Evolutionary conservation across 1,284 basidiomycete species (phyloP).

Genomic region (Apiotrichum siamense): DNA sequence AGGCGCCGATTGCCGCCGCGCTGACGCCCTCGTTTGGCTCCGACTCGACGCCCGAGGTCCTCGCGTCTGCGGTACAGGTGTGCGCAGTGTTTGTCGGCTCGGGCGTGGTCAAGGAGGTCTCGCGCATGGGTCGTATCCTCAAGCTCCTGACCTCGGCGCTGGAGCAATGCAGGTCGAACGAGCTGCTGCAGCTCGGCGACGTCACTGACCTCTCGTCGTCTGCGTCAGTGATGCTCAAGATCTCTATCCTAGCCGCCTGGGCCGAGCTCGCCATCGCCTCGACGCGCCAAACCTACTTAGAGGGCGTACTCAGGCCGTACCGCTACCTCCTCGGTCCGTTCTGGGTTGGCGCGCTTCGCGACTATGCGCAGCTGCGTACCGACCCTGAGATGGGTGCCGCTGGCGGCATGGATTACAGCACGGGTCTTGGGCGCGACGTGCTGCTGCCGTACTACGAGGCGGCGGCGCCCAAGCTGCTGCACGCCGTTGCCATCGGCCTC

Average conservation of each 20-base stretch:
- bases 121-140: slow-evolving; percentile 87
- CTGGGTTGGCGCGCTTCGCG: slow-evolving; percentile 83
- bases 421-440: slow-evolving; percentile 82
- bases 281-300: slow-evolving; percentile 66
- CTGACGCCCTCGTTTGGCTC: slow-evolving; percentile 94
- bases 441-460: slow-evolving; percentile 85
- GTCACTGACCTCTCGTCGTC: slow-evolving; percentile 83
- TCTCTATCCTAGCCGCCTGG: slow-evolving; percentile 93
- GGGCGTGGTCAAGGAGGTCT: slow-evolving; percentile 87
- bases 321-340: slow-evolving; percentile 65
- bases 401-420: slow-evolving; percentile 68
- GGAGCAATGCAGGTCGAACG: slow-evolving; percentile 82
- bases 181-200: slow-evolving; percentile 79
- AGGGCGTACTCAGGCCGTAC: slow-evolving; percentile 77
- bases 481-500: slow-evolving; percentile 80
- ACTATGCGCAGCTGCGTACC: slow-evolving; percentile 83
- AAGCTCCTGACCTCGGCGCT: slow-evolving; percentile 81
- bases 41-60: slow-evolving; percentile 91
- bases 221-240: slow-evolving; percentile 88
- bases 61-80: slow-evolving; percentile 85
- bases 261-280: slow-evolving; percentile 84
- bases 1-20: slow-evolving; percentile 95
- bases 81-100: slow-evolving; percentile 94
- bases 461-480: slow-evolving; percentile 76
- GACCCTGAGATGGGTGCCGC: slow-evolving; percentile 75